phyloP scores from a whole-genome alignment of 164 flowering plant species.

The Buxus sempervirens region DNA sequence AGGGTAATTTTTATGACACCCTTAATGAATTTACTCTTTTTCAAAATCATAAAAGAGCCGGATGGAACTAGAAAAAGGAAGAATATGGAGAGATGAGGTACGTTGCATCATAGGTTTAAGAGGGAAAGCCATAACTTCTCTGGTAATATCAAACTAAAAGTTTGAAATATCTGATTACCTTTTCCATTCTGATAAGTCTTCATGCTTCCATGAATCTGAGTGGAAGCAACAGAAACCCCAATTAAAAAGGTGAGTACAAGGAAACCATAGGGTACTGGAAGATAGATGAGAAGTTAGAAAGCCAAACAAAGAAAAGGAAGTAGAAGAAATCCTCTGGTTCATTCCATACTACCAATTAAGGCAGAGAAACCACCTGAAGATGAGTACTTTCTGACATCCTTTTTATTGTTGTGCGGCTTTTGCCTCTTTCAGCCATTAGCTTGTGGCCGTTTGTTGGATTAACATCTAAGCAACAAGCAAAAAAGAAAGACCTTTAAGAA shows the following conservation, averaged over 20 bases:
- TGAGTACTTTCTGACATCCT: too few relatives aligned
- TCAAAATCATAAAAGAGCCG: neutral
- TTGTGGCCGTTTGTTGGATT: constrained; percentile 85
- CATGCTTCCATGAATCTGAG: constrained; percentile 82
- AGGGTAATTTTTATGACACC: neutral
- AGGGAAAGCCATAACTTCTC: neutral
- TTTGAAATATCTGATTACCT: constrained; percentile 28
- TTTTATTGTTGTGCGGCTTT: constrained; percentile 83
- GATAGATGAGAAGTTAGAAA: neutral
- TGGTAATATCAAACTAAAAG: neutral
- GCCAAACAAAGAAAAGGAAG: too few relatives aligned
- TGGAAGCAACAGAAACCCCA: neutral
- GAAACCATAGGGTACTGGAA: neutral
- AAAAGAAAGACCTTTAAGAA: neutral
- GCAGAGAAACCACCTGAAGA: constrained; percentile 88
- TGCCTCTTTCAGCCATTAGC: constrained; percentile 80
- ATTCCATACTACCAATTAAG: too few relatives aligned
- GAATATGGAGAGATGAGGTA: neutral
- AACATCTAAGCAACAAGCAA: constrained; percentile 41
- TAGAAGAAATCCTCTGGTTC: too few relatives aligned
- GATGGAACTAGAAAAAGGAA: neutral
- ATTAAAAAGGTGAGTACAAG: neutral
- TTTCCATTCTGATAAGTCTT: constrained; percentile 41
- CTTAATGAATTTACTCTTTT: neutral
- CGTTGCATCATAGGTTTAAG: neutral